These are phyloP conservation scores for Sphagnum magellanicum DNA, from an alignment of 228 moss, liverwort and hornwort genomes.

Conservation along the genomic window DNA sequence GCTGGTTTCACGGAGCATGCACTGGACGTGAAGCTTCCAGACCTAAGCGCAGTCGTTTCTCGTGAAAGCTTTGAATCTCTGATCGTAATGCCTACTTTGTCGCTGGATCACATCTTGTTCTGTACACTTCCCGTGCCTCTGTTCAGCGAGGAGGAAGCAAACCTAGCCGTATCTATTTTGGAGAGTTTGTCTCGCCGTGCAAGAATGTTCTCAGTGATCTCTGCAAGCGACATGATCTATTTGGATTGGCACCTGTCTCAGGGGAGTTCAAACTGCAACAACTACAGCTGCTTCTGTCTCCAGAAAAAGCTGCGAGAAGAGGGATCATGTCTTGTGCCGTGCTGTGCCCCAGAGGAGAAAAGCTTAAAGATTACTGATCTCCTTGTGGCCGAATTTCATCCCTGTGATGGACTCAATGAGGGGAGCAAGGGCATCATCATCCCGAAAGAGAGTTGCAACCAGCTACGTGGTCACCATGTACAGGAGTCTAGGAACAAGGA, in stretches of 20 bases:
- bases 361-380: conserved; percentile 16
- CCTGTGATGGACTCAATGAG: background rate
- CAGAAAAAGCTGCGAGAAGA: conserved; percentile 31
- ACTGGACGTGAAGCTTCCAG: conserved; percentile 18
- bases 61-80: conserved; percentile 37
- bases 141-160: conserved; percentile 15
- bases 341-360: conserved; percentile 7
- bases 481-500: background rate
- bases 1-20: conserved; percentile 13
- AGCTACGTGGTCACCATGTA: background rate
- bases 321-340: conserved; percentile 8
- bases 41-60: conserved; percentile 8
- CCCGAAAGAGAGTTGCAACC: background rate
- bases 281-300: conserved; percentile 57
- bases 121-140: conserved; percentile 48
- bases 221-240: conserved; percentile 70
- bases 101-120: conserved; percentile 47
- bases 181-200: conserved; percentile 9
- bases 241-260: conserved; percentile 86
- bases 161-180: conserved; percentile 17
- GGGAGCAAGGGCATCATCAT: background rate
- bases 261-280: conserved; percentile 50
- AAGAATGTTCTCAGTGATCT: conserved; percentile 20
- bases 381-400: conserved; percentile 11
- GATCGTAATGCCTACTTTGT: conserved; percentile 57